Conservation (phyloP, 2,329 filamentous ascomycete genomes). For the Hypoxylon sp. region DNA sequence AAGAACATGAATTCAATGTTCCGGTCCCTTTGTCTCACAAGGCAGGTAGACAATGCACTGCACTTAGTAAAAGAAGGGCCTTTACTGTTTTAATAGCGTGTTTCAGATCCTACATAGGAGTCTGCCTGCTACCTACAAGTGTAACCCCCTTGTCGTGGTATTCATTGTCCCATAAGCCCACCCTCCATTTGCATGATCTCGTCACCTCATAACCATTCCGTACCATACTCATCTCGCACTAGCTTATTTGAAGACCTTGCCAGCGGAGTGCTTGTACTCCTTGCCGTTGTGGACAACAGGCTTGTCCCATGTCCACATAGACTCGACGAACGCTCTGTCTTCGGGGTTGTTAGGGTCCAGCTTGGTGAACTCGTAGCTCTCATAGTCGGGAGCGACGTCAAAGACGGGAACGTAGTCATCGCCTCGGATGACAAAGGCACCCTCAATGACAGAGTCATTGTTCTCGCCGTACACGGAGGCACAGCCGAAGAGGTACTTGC, state of each 20-base stretch:
- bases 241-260: slow-evolving; percentile 99
- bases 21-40: slow-evolving; percentile 2
- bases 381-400: slow-evolving; percentile 96
- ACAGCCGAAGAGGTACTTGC: slow-evolving; percentile 97
- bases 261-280: slow-evolving; percentile 88
- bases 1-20: not conserved
- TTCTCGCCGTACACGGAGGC: slow-evolving; percentile 89
- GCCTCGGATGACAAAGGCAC: slow-evolving; percentile 95
- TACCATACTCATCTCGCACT: slow-evolving; percentile 26
- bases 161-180: slow-evolving; percentile 33
- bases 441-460: slow-evolving; percentile 92
- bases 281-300: slow-evolving; percentile 85
- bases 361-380: slow-evolving; percentile 97
- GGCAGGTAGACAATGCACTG: not conserved
- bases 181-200: slow-evolving; percentile 47
- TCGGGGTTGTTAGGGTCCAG: slow-evolving; percentile 89
- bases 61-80: slow-evolving; percentile 5
- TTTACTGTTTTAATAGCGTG: slow-evolving; percentile 30
- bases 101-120: slow-evolving; percentile 35
- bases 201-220: slow-evolving; percentile 49
- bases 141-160: slow-evolving; percentile 27
- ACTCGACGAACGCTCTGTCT: slow-evolving; percentile 88
- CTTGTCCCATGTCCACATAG: slow-evolving; percentile 94
- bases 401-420: slow-evolving; percentile 89
- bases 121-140: slow-evolving; percentile 31